Conservation (phyloP, 2,329 filamentous ascomycete genomes). For the Colletotrichum euphorbiae region DNA sequence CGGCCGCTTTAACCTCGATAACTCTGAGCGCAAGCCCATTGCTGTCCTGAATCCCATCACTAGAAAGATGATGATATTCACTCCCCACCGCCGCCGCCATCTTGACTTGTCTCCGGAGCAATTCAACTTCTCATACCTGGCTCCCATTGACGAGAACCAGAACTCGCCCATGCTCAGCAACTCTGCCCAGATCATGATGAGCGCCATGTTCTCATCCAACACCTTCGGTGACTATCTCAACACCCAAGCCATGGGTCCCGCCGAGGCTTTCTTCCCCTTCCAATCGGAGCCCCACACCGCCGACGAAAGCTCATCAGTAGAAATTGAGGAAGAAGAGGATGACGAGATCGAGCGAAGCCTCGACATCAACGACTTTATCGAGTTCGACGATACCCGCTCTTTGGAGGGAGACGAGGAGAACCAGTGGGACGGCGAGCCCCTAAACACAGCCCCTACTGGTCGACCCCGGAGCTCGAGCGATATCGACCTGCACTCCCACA, state of each 20-base stretch:
- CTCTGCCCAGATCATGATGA: slow-evolving; percentile 82
- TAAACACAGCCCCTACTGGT: slow-evolving; percentile 61
- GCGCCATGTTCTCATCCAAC: slow-evolving; percentile 72
- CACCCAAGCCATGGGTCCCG: slow-evolving; percentile 76
- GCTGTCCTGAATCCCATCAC: slow-evolving; percentile 68
- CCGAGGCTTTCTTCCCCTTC: slow-evolving; percentile 81
- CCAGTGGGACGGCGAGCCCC: slow-evolving; percentile 60
- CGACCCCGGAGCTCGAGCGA: slow-evolving; percentile 64
- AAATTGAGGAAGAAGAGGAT: slow-evolving; percentile 58
- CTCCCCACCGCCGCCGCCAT: slow-evolving; percentile 60
- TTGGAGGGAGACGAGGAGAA: slow-evolving; percentile 68
- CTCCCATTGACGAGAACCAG: slow-evolving; percentile 51
- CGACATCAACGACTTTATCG: slow-evolving; percentile 79
- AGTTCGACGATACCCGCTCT: slow-evolving; percentile 70
- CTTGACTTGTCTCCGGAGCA: slow-evolving; percentile 67
- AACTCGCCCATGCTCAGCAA: slow-evolving; percentile 72
- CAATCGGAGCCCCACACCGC: slow-evolving; percentile 68
- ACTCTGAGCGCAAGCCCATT: slow-evolving; percentile 66
- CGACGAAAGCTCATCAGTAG: slow-evolving; percentile 59
- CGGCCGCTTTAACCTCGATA: slow-evolving; percentile 66
- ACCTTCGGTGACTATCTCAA: slow-evolving; percentile 68
- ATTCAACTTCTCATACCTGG: slow-evolving; percentile 60
- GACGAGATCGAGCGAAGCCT: slow-evolving; percentile 74
- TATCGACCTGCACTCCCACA: slow-evolving; percentile 66
- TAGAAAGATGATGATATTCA: slow-evolving; percentile 73